A percentile compares a stretch with the other conserved stretches of the same genome.
These are phyloP conservation scores for Rhizopogon roseolus DNA, from an alignment of 768 basidiomycete genomes.

Conservation along the genomic window DNA sequence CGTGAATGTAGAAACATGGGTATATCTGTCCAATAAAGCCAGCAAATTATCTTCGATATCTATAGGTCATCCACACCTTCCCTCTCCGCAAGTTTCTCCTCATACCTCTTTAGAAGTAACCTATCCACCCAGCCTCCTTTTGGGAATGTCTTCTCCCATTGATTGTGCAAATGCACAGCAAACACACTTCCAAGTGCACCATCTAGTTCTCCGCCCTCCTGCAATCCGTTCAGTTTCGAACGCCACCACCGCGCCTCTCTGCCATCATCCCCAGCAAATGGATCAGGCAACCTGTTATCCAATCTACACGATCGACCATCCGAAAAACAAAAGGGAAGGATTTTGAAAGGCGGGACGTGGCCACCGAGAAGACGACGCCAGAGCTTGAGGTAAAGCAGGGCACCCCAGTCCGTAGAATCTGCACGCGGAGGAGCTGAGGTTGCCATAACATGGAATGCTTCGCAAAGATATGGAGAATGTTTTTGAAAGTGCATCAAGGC, in stretches of 20 bases:
- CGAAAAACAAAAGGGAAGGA: conserved; percentile 93
- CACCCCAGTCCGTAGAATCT: conserved; percentile 91
- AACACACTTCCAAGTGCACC: conserved; percentile 67
- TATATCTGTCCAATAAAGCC: neutral
- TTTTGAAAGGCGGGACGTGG: conserved; percentile 77
- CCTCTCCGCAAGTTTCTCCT: conserved; percentile 19
- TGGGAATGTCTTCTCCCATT: conserved; percentile 88
- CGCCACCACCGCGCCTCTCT: conserved; percentile 2
- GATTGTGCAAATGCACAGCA: conserved; percentile 90
- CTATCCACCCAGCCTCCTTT: conserved; percentile 81
- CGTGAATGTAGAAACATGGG: neutral
- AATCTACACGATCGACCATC: conserved; percentile 89
- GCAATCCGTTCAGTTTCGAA: conserved; percentile 33
- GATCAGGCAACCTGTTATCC: conserved; percentile 91
- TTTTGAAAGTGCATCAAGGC: conserved; percentile 90
- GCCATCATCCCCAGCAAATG: conserved; percentile 42
- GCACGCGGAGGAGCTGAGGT: conserved; percentile 66
- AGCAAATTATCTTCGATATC: no score
- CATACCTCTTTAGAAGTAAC: conserved; percentile 63
- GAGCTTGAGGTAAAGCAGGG: conserved; percentile 85
- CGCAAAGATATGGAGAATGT: conserved; percentile 94
- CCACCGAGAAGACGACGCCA: conserved; percentile 78
- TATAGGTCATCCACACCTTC: no score
- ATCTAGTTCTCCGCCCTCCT: conserved; percentile 62
- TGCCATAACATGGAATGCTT: conserved; percentile 90